A percentile compares a stretch with the other conserved stretches of the same genome.
Conservation (phyloP, 805 yeast species). For the Saccharomyces eubayanus region DNA sequence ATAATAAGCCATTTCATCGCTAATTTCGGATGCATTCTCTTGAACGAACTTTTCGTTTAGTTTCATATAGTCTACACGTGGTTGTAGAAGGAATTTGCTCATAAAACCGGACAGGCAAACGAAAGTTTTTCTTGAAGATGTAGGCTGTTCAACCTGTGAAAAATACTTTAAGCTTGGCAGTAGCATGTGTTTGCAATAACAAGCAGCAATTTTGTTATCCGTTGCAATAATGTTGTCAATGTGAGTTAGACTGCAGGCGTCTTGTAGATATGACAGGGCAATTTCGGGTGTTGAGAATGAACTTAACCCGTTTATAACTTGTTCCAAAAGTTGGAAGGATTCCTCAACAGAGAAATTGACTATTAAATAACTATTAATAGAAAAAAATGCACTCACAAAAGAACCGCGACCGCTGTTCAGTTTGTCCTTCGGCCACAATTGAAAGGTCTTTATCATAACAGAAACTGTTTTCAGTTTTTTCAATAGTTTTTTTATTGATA, state of each 20-base stretch:
- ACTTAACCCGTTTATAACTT: background rate
- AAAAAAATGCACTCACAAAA: background rate
- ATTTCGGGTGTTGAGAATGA: background rate
- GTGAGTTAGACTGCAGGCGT: conserved; percentile 12
- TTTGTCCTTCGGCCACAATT: conserved; percentile 1
- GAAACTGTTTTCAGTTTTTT: conserved; percentile 36
- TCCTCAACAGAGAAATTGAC: background rate
- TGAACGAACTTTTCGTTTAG: conserved; percentile 17
- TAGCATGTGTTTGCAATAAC: conserved; percentile 16
- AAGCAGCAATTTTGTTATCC: conserved; percentile 13
- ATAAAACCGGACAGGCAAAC: conserved; percentile 5
- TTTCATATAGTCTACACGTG: conserved; percentile 10
- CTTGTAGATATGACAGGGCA: background rate
- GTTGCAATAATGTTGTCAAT: conserved; percentile 11
- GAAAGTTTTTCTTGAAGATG: background rate
- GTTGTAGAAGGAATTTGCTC: conserved; percentile 12
- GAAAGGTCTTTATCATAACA: conserved; percentile 16
- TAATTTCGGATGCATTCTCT: conserved; percentile 5
- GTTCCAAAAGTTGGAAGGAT: background rate
- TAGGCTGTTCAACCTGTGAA: background rate
- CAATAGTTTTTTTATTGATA: conserved; percentile 34
- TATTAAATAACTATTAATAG: background rate
- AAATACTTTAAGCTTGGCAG: conserved; percentile 18
- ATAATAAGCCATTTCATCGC: conserved; percentile 5
- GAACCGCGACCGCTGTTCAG: background rate